A percentile compares a stretch with the other conserved stretches of the same genome.
Evolutionary conservation across 1,139 yeast genomes (phyloP).

Genomic region (Candida albicans): DNA sequence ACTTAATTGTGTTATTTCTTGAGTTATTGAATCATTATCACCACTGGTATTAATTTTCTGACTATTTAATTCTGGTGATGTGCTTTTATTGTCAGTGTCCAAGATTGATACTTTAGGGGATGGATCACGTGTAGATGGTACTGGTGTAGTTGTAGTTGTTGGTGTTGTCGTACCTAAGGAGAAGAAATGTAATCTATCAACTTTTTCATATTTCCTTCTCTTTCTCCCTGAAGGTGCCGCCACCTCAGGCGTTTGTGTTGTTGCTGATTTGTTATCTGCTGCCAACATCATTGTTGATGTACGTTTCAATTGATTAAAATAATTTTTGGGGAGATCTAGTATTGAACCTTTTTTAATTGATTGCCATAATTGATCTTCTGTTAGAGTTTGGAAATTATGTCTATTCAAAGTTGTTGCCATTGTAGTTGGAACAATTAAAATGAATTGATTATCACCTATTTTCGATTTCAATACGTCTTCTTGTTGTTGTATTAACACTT

Average conservation of each 20-base stretch:
- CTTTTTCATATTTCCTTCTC: constrained; percentile 33
- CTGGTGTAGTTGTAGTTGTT: constrained; percentile 1
- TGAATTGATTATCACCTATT: constrained; percentile 8
- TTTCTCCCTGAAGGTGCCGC: constrained; percentile 19
- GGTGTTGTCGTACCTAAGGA: constrained; percentile 26
- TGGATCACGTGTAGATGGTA: background rate
- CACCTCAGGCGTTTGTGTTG: constrained; percentile 3
- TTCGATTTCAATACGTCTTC: constrained; percentile 19
- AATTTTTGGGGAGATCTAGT: constrained; percentile 10
- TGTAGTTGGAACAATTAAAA: constrained; percentile 5
- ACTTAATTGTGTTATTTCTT: background rate
- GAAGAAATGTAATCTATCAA: constrained; percentile 35
- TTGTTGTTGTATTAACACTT: constrained; percentile 10
- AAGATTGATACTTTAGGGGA: background rate
- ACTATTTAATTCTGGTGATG: background rate
- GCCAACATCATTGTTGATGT: background rate
- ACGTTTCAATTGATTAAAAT: constrained; percentile 8
- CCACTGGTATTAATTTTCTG: background rate
- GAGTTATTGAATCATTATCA: background rate
- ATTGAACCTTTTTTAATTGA: constrained; percentile 9
- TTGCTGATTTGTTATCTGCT: background rate
- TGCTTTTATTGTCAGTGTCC: no score
- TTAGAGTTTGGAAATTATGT: constrained; percentile 4
- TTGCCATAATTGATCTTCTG: constrained; percentile 13
- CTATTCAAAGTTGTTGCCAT: background rate